Base-by-base conservation (phyloP, 1,284 basidiomycete genomes). In the Grifola frondosa region DNA sequence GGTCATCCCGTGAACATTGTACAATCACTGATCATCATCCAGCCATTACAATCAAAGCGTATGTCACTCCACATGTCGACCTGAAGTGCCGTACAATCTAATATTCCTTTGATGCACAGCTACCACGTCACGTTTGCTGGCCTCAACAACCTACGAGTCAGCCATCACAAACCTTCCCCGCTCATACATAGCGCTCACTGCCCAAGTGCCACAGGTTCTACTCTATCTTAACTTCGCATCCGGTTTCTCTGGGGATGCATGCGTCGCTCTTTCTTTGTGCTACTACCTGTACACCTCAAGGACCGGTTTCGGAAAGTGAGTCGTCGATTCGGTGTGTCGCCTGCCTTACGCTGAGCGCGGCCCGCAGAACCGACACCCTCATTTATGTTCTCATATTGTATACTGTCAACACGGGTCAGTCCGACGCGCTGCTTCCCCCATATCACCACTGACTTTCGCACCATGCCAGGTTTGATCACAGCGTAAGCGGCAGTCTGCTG, bases 381-480 rank as follows among this genome's bases (percentile, higher is more conserved):
- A 28, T 53, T 3, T 42, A 38, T 9, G 30, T 38, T 21, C 24
- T 59, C n/a, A 53, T 57, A 37, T 9, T 57, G 9, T 57, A 54
- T 32, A 49, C 44, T 23, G 47, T 59, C 33, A 57, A 57, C 40
- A 55, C 55, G 11, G 54, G 57, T 46, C 41, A 37, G 26, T 33
- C 49, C 5, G 49, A 49, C 2, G 49, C 48, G 49, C 50, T 22
- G 3, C 39, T 23, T 26, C 10, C 24, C 20, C 16, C 24, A 32
- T n/a, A 19, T 23, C 13, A 39, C 15, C 16, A 16, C 10, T 5
- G n/a, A 4, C 9, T 12, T 24, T 19, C n/a, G 12, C 15, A n/a
- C 16, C 6, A 2, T 7, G 22, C 5, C 26, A 41, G 46, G 44
- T 11, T 19, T 49, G 17, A 19, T 48, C 34, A 40, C 40, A 16